Percentiles rank a stretch among this genome's conserved stretches.
These are phyloP conservation scores for Phytophthora quininea DNA, from an alignment of 352 stramenopile species.

Conservation along the genomic window DNA sequence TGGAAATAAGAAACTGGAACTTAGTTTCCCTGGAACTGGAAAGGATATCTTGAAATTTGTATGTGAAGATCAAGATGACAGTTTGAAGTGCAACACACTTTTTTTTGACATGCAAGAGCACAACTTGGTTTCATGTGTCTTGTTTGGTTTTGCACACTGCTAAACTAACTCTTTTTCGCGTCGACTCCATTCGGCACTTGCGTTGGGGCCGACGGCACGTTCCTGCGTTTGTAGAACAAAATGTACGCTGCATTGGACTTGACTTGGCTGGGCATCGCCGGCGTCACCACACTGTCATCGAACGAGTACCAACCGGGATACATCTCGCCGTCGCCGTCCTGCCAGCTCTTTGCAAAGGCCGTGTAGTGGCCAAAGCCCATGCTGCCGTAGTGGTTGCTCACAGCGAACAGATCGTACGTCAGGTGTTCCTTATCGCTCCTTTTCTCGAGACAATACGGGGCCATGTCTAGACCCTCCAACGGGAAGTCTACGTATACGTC, in stretches of 20 bases:
- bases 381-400: constrained; percentile 91
- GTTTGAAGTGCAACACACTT: too few relatives aligned
- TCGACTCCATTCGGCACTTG: neutral
- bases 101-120: neutral
- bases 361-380: constrained; percentile 93
- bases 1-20: neutral
- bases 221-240: constrained; percentile 88
- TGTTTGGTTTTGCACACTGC: neutral
- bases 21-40: neutral
- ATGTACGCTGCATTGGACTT: constrained; percentile 89
- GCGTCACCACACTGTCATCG: constrained; percentile 80
- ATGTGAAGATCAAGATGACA: neutral
- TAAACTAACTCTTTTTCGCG: constrained; percentile 11
- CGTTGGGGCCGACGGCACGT: constrained; percentile 26
- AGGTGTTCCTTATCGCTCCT: constrained; percentile 43
- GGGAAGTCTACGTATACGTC: constrained; percentile 89
- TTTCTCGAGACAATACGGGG: constrained; percentile 74
- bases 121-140: neutral
- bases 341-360: constrained; percentile 79
- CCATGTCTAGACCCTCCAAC: constrained; percentile 84
- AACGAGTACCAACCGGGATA: constrained; percentile 85
- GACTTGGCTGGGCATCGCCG: constrained; percentile 58
- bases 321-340: constrained; percentile 53
- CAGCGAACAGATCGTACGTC: constrained; percentile 88
- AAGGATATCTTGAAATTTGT: neutral